phyloP scores from a whole-genome alignment of 2,329 filamentous ascomycete genomes.

The Rhynchosporium graminicola region DNA sequence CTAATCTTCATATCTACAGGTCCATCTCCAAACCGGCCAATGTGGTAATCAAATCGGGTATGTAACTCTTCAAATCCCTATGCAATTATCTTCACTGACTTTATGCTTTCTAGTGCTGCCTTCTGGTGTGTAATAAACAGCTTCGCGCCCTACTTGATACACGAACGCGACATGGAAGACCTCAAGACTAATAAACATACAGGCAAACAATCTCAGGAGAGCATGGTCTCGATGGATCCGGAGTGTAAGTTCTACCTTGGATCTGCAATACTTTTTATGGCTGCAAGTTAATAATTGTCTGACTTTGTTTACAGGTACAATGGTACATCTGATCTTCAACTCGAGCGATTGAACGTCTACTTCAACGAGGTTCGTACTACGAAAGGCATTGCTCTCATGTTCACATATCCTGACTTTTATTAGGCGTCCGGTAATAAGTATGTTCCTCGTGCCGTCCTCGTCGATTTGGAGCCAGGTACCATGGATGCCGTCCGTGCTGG shows the following conservation, averaged over 20 bases:
- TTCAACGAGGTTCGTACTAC: slow-evolving; percentile 75
- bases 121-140: slow-evolving; percentile 72
- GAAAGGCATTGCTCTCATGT: not conserved
- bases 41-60: slow-evolving; percentile 99
- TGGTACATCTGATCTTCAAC: slow-evolving; percentile 96
- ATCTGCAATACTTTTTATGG: not conserved
- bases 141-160: slow-evolving; percentile 21
- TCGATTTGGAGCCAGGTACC: slow-evolving; percentile 98
- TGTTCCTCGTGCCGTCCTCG: slow-evolving; percentile 97
- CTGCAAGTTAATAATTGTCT: slow-evolving; percentile 34
- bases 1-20: slow-evolving; percentile 67
- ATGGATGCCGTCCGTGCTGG: slow-evolving; percentile 99
- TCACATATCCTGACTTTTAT: slow-evolving; percentile 35
- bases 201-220: slow-evolving; percentile 84
- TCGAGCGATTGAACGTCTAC: slow-evolving; percentile 99
- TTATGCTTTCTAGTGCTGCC: slow-evolving; percentile 70
- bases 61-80: slow-evolving; percentile 44
- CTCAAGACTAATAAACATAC: slow-evolving; percentile 44
- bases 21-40: slow-evolving; percentile 99
- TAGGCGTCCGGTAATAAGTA: slow-evolving; percentile 98
- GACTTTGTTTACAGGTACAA: slow-evolving; percentile 70
- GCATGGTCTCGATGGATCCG: slow-evolving; percentile 96
- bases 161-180: slow-evolving; percentile 38
- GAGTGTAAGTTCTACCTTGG: slow-evolving; percentile 69
- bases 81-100: not conserved